phyloP scores from a whole-genome alignment of 202 grass and related monocot species.

The Saccharum hybrid region DNA sequence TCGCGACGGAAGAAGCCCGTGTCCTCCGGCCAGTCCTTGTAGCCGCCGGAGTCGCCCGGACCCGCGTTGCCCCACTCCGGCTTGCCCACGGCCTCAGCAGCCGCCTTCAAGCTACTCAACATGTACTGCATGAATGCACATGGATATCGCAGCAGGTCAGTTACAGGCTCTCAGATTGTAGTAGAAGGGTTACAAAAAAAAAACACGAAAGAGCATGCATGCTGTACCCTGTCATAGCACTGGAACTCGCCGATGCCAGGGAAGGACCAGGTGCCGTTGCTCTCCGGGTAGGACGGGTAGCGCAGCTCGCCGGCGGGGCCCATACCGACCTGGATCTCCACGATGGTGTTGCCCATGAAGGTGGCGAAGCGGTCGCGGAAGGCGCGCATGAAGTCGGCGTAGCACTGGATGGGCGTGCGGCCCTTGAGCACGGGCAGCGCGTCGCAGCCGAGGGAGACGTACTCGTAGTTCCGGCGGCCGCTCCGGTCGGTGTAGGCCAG shows the following conservation, averaged over 20 bases:
- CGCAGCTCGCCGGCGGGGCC: conserved; percentile 85
- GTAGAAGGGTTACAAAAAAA: too few species aligned
- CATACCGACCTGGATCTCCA: conserved; percentile 93
- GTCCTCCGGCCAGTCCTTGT: conserved; percentile 83
- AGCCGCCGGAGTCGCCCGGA: conserved; percentile 65
- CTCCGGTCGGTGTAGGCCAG: conserved; percentile 82
- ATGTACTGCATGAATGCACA: conserved; percentile 51
- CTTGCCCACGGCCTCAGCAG: conserved; percentile 59
- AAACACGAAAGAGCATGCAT: not conserved
- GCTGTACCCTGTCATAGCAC: conserved; percentile 66
- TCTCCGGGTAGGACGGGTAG: conserved; percentile 88
- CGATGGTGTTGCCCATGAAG: conserved; percentile 77
- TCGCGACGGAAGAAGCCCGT: conserved; percentile 69
- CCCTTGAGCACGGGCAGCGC: conserved; percentile 81
- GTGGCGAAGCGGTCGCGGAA: conserved; percentile 75
- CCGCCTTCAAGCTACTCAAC: conserved; percentile 60
- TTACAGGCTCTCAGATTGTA: too few species aligned
- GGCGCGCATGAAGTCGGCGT: conserved; percentile 93
- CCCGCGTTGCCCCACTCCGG: conserved; percentile 64
- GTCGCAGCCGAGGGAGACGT: conserved; percentile 87
- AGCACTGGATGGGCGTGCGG: conserved; percentile 81
- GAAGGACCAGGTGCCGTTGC: conserved; percentile 74
- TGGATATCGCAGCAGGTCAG: too few species aligned
- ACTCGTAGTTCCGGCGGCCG: conserved; percentile 81
- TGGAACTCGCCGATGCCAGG: conserved; percentile 84